Conservation (phyloP, 805 yeast species). For the Clavispora phyllophila region DNA sequence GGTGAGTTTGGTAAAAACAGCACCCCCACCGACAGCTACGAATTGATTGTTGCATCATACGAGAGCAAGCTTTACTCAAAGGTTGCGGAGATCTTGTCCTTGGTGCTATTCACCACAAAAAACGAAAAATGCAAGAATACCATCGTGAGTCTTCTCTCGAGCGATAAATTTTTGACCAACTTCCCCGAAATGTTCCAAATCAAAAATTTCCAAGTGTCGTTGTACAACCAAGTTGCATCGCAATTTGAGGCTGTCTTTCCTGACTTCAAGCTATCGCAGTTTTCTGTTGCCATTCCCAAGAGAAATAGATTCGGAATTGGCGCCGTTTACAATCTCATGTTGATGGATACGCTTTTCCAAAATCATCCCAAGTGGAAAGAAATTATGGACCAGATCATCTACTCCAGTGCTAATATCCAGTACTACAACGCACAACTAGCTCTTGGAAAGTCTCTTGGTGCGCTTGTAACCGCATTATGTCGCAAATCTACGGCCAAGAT, state of each 20-base stretch:
- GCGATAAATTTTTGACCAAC: slow-evolving; percentile 29
- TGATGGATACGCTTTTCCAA: slow-evolving; percentile 57
- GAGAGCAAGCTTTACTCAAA: slow-evolving; percentile 57
- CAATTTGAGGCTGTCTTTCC: slow-evolving; percentile 50
- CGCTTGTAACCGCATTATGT: slow-evolving; percentile 63
- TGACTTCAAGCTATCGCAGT: slow-evolving; percentile 42
- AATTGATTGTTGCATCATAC: slow-evolving; percentile 40
- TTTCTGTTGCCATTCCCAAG: slow-evolving; percentile 41
- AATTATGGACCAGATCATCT: slow-evolving; percentile 45
- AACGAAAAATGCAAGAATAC: slow-evolving; percentile 35
- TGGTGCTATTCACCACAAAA: slow-evolving; percentile 58
- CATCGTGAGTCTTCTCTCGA: slow-evolving; percentile 39
- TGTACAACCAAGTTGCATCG: slow-evolving; percentile 41
- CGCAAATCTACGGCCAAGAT: slow-evolving; percentile 22
- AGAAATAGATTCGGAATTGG: slow-evolving; percentile 47
- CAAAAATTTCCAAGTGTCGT: slow-evolving; percentile 40
- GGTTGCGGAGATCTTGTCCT: slow-evolving; percentile 70
- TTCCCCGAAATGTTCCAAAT: slow-evolving; percentile 34
- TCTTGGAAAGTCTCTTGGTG: slow-evolving; percentile 74
- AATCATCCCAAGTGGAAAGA: slow-evolving; percentile 24
- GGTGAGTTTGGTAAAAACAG: slow-evolving; percentile 9
- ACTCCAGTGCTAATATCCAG: slow-evolving; percentile 61
- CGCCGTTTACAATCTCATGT: slow-evolving; percentile 51
- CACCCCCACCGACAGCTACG: slow-evolving; percentile 12
- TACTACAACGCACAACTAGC: slow-evolving; percentile 60